A percentile compares a stretch with the other conserved stretches of the same genome.
Conservation (phyloP, 1,139 yeast species). For the Geotrichum macrosporum region DNA sequence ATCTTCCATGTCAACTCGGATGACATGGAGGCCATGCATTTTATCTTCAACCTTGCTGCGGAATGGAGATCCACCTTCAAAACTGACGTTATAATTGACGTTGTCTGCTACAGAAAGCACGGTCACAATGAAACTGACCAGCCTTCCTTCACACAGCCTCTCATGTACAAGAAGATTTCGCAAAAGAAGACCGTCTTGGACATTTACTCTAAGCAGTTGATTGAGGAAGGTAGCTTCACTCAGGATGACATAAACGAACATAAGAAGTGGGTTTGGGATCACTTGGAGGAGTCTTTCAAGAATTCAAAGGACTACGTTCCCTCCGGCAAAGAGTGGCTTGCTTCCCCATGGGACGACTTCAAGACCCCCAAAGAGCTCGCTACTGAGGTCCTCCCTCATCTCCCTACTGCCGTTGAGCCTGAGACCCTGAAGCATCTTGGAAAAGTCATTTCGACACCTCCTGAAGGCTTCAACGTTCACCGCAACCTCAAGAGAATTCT, state of each 20-base stretch:
- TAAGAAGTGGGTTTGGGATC: slow-evolving; percentile 96
- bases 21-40: slow-evolving; percentile 90
- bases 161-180: slow-evolving; percentile 89
- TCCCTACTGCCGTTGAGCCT: slow-evolving; percentile 88
- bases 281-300: slow-evolving; percentile 81
- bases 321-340: slow-evolving; percentile 94
- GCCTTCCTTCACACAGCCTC: slow-evolving; percentile 97
- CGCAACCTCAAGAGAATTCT: slow-evolving; percentile 94
- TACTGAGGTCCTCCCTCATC: slow-evolving; percentile 89
- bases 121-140: slow-evolving; percentile 99
- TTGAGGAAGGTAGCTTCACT: slow-evolving; percentile 84
- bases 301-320: slow-evolving; percentile 89
- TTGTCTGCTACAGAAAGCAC: slow-evolving; percentile 96
- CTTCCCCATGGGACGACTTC: slow-evolving; percentile 98
- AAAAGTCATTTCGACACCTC: slow-evolving; percentile 71
- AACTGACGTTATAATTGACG: slow-evolving; percentile 91
- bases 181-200: slow-evolving; percentile 86
- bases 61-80: slow-evolving; percentile 98
- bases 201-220: slow-evolving; percentile 71
- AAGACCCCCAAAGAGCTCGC: slow-evolving; percentile 97
- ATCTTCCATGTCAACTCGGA: slow-evolving; percentile 99
- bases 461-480: slow-evolving; percentile 83
- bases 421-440: slow-evolving; percentile 74
- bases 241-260: slow-evolving; percentile 89
- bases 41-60: slow-evolving; percentile 92